Conservation (phyloP, 2,329 filamentous ascomycete genomes). For the Aspergillus novoparasiticus region DNA sequence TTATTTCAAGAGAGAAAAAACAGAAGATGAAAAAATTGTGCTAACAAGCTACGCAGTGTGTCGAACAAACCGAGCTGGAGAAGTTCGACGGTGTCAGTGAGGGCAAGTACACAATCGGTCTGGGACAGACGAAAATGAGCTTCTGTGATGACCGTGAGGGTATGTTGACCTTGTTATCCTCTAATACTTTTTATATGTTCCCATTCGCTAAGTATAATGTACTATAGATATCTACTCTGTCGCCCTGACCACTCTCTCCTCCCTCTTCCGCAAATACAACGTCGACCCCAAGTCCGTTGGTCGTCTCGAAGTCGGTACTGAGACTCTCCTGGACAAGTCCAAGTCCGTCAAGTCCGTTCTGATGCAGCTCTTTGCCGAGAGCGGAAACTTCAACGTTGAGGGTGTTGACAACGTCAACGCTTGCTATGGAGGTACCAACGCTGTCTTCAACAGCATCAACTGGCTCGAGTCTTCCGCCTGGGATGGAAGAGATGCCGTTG, state of each 20-base stretch:
- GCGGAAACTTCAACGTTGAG: slow-evolving; percentile 79
- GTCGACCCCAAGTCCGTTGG: slow-evolving; percentile 78
- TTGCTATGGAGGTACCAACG: slow-evolving; percentile 85
- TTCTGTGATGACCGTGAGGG: slow-evolving; percentile 90
- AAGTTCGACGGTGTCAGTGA: slow-evolving; percentile 81
- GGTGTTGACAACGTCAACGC: slow-evolving; percentile 82
- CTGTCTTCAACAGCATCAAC: slow-evolving; percentile 79
- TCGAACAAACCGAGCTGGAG: slow-evolving; percentile 80
- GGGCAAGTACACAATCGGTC: slow-evolving; percentile 88
- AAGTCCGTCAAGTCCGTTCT: slow-evolving; percentile 88
- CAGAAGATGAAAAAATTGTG: background rate
- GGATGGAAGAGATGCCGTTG: slow-evolving; percentile 81
- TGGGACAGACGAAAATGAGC: slow-evolving; percentile 89
- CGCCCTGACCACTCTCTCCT: slow-evolving; percentile 74
- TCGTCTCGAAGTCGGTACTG: slow-evolving; percentile 80
- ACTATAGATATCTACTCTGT: slow-evolving; percentile 84
- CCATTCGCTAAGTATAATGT: slow-evolving; percentile 13
- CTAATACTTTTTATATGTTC: background rate
- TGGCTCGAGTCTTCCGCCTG: slow-evolving; percentile 86
- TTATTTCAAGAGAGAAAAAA: background rate
- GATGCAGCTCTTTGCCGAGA: slow-evolving; percentile 75
- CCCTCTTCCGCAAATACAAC: slow-evolving; percentile 79
- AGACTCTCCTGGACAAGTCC: slow-evolving; percentile 85
- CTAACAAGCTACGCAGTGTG: slow-evolving; percentile 61
- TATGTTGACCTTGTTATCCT: slow-evolving; percentile 43